phyloP scores from a whole-genome alignment of 805 yeast species.

The Ascoidea rubescens region DNA sequence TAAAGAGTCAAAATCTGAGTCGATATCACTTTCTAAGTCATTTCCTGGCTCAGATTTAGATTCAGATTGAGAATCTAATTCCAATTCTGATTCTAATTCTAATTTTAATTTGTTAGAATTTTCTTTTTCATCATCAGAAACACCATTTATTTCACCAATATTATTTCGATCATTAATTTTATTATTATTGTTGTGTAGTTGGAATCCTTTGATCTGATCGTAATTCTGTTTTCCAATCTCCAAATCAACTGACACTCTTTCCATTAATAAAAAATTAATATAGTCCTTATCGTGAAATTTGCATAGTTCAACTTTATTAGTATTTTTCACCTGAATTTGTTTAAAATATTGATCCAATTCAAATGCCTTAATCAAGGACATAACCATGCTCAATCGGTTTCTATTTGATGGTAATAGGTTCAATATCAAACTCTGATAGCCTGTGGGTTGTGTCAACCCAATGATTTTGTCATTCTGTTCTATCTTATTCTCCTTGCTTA shows the following conservation, averaged over 20 bases:
- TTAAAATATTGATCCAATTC: no score
- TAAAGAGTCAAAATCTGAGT: not conserved
- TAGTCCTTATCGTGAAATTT: not conserved
- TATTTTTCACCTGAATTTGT: no score
- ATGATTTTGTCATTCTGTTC: not conserved
- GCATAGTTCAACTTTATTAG: no score
- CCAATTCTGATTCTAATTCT: not conserved
- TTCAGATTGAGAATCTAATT: not conserved
- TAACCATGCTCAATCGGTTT: not conserved
- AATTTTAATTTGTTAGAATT: not conserved
- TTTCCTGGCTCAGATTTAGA: not conserved
- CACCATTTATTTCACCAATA: not conserved
- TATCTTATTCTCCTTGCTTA: not conserved
- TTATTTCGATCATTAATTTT: not conserved
- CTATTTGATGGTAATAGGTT: not conserved
- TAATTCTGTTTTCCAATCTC: no score
- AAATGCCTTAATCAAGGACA: not conserved
- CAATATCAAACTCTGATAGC: not conserved
- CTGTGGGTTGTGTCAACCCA: not conserved
- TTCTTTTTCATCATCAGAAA: no score
- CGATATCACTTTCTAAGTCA: not conserved
- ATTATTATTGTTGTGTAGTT: not conserved
- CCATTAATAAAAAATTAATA: no score
- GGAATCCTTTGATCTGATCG: not conserved
- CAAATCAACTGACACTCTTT: not conserved